These are phyloP conservation scores for Paxillus rubicundulus DNA, from an alignment of 768 basidiomycete genomes.

Conservation along the genomic window DNA sequence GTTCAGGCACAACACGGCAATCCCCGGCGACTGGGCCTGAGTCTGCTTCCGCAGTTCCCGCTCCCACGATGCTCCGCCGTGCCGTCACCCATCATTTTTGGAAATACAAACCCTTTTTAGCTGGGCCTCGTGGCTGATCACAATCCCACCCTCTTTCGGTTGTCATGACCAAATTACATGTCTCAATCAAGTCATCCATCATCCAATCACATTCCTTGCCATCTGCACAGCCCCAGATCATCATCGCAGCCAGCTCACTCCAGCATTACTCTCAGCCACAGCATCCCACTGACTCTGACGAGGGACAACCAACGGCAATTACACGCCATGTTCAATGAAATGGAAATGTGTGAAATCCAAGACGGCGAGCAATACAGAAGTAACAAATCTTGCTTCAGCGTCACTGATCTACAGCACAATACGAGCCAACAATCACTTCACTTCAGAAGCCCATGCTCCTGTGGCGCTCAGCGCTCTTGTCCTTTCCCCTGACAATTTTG, in stretches of 20 bases:
- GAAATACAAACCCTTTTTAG: conserved; percentile 4
- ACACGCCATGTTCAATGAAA: background rate
- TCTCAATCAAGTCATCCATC: background rate
- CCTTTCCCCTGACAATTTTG: conserved; percentile 27
- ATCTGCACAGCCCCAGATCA: background rate
- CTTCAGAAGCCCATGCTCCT: conserved; percentile 14
- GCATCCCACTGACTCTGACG: background rate
- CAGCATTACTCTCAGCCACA: no score
- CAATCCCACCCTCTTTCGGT: conserved; percentile 1
- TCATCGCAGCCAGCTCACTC: background rate
- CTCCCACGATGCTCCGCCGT: conserved; percentile 34
- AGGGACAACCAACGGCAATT: background rate
- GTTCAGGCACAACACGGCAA: conserved; percentile 34
- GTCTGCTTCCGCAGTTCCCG: conserved; percentile 37
- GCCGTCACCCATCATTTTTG: conserved; percentile 11
- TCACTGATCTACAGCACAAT: background rate
- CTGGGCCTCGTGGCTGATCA: conserved; percentile 8
- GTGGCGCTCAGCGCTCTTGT: conserved; percentile 37
- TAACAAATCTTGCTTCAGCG: background rate
- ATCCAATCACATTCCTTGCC: conserved; percentile 3
- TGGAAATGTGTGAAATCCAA: background rate
- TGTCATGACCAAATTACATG: conserved; percentile 2
- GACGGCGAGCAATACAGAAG: background rate
- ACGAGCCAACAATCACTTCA: background rate
- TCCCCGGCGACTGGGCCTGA: conserved; percentile 23